These are phyloP conservation scores for Boletus reticulatus DNA, from an alignment of 768 basidiomycete species.

Conservation along the genomic window DNA sequence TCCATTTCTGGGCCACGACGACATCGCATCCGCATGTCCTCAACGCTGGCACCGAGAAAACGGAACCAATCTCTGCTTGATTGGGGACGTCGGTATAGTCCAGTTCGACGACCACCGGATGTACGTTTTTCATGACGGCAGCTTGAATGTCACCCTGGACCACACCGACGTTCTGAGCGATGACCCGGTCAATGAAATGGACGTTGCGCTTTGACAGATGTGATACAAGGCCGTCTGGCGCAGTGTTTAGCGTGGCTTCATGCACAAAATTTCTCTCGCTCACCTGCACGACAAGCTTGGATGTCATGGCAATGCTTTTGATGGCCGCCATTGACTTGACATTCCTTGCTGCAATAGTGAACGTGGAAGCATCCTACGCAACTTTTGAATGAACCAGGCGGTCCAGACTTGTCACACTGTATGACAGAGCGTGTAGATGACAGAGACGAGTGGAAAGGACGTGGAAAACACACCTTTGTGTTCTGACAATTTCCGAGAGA, in stretches of 20 bases:
- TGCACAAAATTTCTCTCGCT: neutral
- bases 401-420: conserved; percentile 27
- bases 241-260: neutral
- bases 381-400: conserved; percentile 24
- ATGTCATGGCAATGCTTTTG: conserved; percentile 25
- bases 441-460: neutral
- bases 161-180: conserved; percentile 17
- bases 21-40: conserved; percentile 24
- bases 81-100: conserved; percentile 24
- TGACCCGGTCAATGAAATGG: conserved; percentile 25
- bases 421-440: neutral
- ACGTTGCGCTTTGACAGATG: conserved; percentile 22
- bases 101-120: conserved; percentile 24
- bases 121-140: neutral
- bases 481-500: conserved; percentile 21
- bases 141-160: conserved; percentile 18
- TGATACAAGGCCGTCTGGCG: conserved; percentile 20
- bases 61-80: conserved; percentile 16
- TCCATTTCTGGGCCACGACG: conserved; percentile 23
- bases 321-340: conserved; percentile 28
- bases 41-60: conserved; percentile 3
- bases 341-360: conserved; percentile 31
- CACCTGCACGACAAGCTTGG: conserved; percentile 25
- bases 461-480: conserved; percentile 13
- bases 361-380: conserved; percentile 30